Percentiles rank a stretch among this genome's conserved stretches.
phyloP scores from a whole-genome alignment of 2,329 filamentous ascomycete genomes.

The Penicillium decumbens region DNA sequence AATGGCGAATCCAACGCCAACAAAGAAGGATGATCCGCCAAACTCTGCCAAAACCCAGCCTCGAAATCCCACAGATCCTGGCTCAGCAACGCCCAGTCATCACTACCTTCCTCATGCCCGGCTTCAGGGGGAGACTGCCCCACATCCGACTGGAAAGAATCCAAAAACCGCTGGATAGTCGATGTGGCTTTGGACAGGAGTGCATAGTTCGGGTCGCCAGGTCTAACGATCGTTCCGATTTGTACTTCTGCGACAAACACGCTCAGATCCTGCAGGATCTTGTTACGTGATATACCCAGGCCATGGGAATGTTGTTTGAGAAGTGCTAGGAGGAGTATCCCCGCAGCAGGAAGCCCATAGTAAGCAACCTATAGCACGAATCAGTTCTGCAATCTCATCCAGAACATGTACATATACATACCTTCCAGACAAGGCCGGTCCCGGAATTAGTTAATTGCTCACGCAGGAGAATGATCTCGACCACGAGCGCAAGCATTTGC shows the following conservation, averaged over 20 bases:
- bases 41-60: slow-evolving; percentile 25
- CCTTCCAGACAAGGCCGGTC: slow-evolving; percentile 28
- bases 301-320: slow-evolving; percentile 19
- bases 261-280: slow-evolving; percentile 24
- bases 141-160: slow-evolving; percentile 21
- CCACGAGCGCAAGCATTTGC: slow-evolving; percentile 26
- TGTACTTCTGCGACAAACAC: slow-evolving; percentile 29
- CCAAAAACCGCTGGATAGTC: slow-evolving; percentile 26
- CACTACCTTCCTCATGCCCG: slow-evolving; percentile 12
- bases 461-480: slow-evolving; percentile 26
- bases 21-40: slow-evolving; percentile 27
- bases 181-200: slow-evolving; percentile 24
- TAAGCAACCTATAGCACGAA: slow-evolving; percentile 20
- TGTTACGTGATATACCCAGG: slow-evolving; percentile 13
- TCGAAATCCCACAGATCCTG: slow-evolving; percentile 28
- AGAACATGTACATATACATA: slow-evolving; percentile 1
- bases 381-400: neutral
- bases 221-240: slow-evolving; percentile 23
- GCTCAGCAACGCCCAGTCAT: slow-evolving; percentile 23
- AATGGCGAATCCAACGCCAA: slow-evolving; percentile 20
- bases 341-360: slow-evolving; percentile 29
- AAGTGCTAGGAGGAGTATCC: slow-evolving; percentile 28
- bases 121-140: slow-evolving; percentile 4
- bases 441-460: slow-evolving; percentile 28
- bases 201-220: slow-evolving; percentile 24